These are phyloP conservation scores for Ilex aquifolium DNA, from an alignment of 257 asterid species.

Conservation along the genomic window DNA sequence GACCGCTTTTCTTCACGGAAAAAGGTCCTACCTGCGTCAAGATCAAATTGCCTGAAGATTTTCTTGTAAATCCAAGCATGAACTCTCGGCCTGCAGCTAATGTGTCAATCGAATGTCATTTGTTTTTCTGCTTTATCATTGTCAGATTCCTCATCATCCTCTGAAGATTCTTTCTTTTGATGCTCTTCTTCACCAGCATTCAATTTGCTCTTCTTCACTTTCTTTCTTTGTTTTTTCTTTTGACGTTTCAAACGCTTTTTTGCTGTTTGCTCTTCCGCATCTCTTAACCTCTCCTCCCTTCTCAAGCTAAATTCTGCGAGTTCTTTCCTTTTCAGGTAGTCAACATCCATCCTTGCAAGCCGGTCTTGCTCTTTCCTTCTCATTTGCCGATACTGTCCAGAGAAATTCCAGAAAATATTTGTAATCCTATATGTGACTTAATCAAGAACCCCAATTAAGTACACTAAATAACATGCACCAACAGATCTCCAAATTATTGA, in stretches of 20 bases:
- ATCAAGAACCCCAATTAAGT: too few species aligned
- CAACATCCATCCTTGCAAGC: slow-evolving; percentile 89
- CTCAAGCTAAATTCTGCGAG: slow-evolving; percentile 59
- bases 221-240: slow-evolving; percentile 79
- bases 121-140: slow-evolving; percentile 27
- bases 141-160: slow-evolving; percentile 47
- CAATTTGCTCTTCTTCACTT: slow-evolving; percentile 40
- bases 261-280: slow-evolving; percentile 83
- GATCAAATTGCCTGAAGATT: too few species aligned
- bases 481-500: too few species aligned
- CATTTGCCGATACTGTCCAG: slow-evolving; percentile 92
- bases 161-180: slow-evolving; percentile 46
- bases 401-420: slow-evolving; percentile 10
- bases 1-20: too few species aligned
- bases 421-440: too few species aligned
- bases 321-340: slow-evolving; percentile 69
- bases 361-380: slow-evolving; percentile 96
- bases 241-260: slow-evolving; percentile 73
- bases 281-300: slow-evolving; percentile 82
- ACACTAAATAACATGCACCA: too few species aligned
- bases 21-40: too few species aligned
- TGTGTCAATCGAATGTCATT: neutral
- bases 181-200: slow-evolving; percentile 37
- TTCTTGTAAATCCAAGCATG: too few species aligned
- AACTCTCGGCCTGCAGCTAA: too few species aligned